Base-by-base conservation (phyloP, 768 basidiomycete genomes). In the Kwoniella europaea region DNA sequence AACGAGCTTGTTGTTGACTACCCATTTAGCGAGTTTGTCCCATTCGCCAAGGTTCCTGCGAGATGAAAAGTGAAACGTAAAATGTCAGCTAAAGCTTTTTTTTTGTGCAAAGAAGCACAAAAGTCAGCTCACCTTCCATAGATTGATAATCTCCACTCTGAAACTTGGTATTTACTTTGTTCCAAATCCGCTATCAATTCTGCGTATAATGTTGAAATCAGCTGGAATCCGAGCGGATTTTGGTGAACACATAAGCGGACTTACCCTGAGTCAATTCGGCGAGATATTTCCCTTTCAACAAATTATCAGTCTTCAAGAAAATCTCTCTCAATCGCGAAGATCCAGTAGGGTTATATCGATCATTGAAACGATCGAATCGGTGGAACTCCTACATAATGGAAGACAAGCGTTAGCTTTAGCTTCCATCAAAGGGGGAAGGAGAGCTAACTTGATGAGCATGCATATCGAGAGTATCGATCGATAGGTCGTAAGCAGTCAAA, bases 401-500 rank as follows among this genome's bases (percentile, higher is more conserved):
- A 9, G 27, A 46, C n/a, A 53, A 35, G n/a, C 1, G 15, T 61
- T 7, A 71, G 22, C n/a, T 69, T 27, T 27, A 6, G 41, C 29
- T 15, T 43, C 13, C 65, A 15, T 10, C 6, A 27, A 52, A 10
- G 4, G 13, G n/a, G 2, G 15, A 41, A 15, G 9, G 20, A 56
- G n/a, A 41, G 56, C 78, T 67, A 13, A 79, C 95, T 73, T 92
- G 91, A 83, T 99, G 96, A 0, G 96, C 97, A 73, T 98, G 97
- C 97, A 99, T 99, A 80, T 99, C 97, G 52, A 99, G 88, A 3
- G 97, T 99, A 81, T 99, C 97, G 81, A 99, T 98, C 12, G 94
- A 97, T 43, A 99, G 88, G 76, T 99, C 97, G 82, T 99, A 99
- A 1, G 97, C 96, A 0, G 92, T 95, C 52, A 99, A 86, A 76